Base-by-base conservation (phyloP, 2,329 filamentous ascomycete species). In the Colletotrichum sp. region DNA sequence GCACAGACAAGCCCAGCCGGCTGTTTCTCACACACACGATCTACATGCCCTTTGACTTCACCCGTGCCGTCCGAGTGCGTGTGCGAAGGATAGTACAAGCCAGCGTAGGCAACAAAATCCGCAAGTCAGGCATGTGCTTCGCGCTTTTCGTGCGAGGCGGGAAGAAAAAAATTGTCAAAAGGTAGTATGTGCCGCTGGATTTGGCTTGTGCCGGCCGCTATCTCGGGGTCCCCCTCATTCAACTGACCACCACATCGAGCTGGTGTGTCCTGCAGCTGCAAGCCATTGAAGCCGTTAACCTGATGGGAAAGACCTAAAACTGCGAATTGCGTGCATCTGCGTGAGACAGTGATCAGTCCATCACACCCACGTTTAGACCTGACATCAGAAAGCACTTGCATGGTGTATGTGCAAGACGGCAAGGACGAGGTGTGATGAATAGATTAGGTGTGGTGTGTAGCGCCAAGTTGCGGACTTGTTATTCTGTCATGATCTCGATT, bases 361-460 rank as follows among this genome's bases (percentile, higher is more conserved):
- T 74, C 59, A 28, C 36, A 65, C 70, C 55, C 65, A 69, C 49
- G 30, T 36, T 73, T 59, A 66, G 64, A 52, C 70, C 70, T 76
- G 74, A 69, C 70, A 76, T 73, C 74, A 75, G 75, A 77, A 67
- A 75, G 55, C 36, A 71, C 71, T 71, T 52, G 71, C 71, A 75
- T 77, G 66, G 66, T 55, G 57, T 60, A 64, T 36, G 49, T 76
- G 52, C 39, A 26, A 71, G 62, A 34, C 52, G 68, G 52, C 72
- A 71, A 66, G 69, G 62, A 59, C 59, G 57, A 60, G 70, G 59
- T 57, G 72, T 63, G 44, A 73, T 69, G 74, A 49, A 64, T 69
- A 64, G 34, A 74, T 72, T 63, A 34, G 44, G 57, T 52, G 65
- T 69, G 70, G 59, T 74, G 74, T 76, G 74, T 30, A 52, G 59